Percentiles rank a stretch among this genome's conserved stretches.
phyloP scores from a whole-genome alignment of 2,329 filamentous ascomycete species.

The Seiridium cupressi region DNA sequence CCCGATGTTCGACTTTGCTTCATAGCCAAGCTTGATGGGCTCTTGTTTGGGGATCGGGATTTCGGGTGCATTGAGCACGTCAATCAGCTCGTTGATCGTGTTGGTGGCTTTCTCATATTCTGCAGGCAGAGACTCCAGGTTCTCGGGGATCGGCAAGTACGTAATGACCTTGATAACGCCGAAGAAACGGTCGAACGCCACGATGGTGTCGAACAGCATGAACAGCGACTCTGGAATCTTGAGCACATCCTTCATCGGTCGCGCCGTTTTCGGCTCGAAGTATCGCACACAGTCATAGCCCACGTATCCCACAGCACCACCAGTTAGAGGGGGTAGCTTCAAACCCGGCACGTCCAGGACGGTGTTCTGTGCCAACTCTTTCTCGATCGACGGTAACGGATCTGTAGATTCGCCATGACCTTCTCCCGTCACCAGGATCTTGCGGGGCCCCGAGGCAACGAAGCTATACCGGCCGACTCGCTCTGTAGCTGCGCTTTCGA shows the following conservation, averaged over 20 bases:
- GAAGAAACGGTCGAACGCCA: constrained; percentile 93
- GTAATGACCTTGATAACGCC: constrained; percentile 92
- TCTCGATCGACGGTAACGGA: constrained; percentile 78
- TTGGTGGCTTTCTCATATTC: constrained; percentile 69
- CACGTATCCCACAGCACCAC: constrained; percentile 93
- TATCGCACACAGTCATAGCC: constrained; percentile 97
- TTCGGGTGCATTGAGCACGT: constrained; percentile 70
- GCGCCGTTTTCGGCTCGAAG: constrained; percentile 95
- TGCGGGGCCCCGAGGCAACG: constrained; percentile 76
- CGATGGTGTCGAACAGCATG: constrained; percentile 93
- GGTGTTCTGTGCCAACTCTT: constrained; percentile 74
- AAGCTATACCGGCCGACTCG: constrained; percentile 95
- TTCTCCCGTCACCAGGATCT: constrained; percentile 82
- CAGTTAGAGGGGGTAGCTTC: constrained; percentile 80
- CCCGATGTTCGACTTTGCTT: constrained; percentile 92
- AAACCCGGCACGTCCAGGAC: constrained; percentile 83
- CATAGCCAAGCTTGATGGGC: constrained; percentile 68
- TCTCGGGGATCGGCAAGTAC: constrained; percentile 71
- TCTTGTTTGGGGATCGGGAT: constrained; percentile 75
- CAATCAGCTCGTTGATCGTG: constrained; percentile 65
- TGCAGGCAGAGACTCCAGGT: constrained; percentile 53
- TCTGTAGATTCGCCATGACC: constrained; percentile 83
- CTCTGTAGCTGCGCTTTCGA: constrained; percentile 93
- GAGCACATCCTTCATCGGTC: constrained; percentile 84
- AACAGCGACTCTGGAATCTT: constrained; percentile 91